A percentile compares a stretch with the other conserved stretches of the same genome.
phyloP scores from a whole-genome alignment of 768 basidiomycete species.

The Leucocoprinus sp. region DNA sequence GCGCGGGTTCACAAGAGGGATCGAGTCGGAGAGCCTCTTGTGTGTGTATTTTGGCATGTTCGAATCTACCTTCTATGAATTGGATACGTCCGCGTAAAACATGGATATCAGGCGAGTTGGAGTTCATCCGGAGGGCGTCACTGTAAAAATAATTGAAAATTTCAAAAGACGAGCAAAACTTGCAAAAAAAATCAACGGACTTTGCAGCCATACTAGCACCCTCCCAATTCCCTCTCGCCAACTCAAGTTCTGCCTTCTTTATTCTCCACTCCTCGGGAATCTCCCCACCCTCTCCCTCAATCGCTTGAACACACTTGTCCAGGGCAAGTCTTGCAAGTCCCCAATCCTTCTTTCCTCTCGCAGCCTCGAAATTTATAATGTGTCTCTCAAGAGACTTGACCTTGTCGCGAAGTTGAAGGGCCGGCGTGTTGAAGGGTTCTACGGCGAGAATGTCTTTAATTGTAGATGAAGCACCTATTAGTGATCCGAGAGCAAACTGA shows the following conservation, averaged over 20 bases:
- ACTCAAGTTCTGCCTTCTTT: conserved; percentile 73
- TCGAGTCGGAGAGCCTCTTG: conserved; percentile 68
- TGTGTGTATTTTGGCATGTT: conserved; percentile 65
- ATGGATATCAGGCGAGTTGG: conserved; percentile 74
- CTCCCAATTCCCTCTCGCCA: conserved; percentile 65
- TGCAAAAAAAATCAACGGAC: conserved; percentile 39
- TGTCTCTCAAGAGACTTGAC: conserved; percentile 57
- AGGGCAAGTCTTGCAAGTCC: conserved; percentile 69
- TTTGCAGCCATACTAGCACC: conserved; percentile 67
- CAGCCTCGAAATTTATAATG: conserved; percentile 51
- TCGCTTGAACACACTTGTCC: conserved; percentile 65
- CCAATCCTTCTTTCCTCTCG: conserved; percentile 61
- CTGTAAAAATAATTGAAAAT: conserved; percentile 26
- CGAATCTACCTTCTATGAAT: conserved; percentile 63
- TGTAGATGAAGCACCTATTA: conserved; percentile 58
- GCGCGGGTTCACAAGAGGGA: conserved; percentile 66
- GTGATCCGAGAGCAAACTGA: conserved; percentile 70
- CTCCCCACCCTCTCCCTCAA: conserved; percentile 70
- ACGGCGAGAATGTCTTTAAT: conserved; percentile 51
- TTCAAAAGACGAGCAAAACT: background rate
- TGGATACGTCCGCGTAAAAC: conserved; percentile 72
- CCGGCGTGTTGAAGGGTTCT: conserved; percentile 55
- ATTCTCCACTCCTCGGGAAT: conserved; percentile 73
- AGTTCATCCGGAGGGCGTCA: conserved; percentile 64
- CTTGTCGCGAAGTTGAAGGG: conserved; percentile 53